Conservation (phyloP, 306 rosid genomes). For the Cicer cuneatum region DNA sequence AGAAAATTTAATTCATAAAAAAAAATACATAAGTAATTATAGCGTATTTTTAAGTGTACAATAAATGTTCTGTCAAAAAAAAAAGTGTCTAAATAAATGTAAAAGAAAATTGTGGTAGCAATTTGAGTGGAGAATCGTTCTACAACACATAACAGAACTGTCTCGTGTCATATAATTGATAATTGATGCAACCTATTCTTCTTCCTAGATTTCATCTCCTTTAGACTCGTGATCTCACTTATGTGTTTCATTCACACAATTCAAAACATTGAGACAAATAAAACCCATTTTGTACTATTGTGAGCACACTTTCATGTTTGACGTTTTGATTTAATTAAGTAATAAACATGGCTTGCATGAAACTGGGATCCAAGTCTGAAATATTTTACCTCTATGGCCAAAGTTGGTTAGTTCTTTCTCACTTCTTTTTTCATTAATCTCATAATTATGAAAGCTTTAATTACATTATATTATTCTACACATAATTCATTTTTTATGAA, state of each 20-base stretch:
- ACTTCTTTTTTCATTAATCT: background rate
- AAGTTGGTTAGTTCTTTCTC: constrained; percentile 59
- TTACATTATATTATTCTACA: background rate
- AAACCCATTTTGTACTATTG: background rate
- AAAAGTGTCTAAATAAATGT: no score
- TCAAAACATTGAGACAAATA: constrained; percentile 37
- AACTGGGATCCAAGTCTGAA: constrained; percentile 84
- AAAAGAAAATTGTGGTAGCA: constrained; percentile 16
- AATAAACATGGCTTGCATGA: constrained; percentile 66
- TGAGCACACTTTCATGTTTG: background rate
- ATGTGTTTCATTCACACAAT: constrained; percentile 34
- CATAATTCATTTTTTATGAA: constrained; percentile 14
- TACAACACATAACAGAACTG: constrained; percentile 49
- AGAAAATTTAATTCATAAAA: no score
- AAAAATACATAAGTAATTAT: no score
- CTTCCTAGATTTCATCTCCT: constrained; percentile 67
- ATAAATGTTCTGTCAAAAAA: no score
- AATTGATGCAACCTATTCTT: constrained; percentile 58
- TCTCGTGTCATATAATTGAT: constrained; percentile 35
- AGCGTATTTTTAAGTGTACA: no score
- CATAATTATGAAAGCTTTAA: background rate
- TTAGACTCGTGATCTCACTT: constrained; percentile 65
- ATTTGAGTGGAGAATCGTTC: constrained; percentile 34
- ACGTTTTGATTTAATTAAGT: constrained; percentile 28
- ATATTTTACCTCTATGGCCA: constrained; percentile 68